Base-by-base conservation (phyloP, 345 rosid genomes). In the Euphorbia lathyris region DNA sequence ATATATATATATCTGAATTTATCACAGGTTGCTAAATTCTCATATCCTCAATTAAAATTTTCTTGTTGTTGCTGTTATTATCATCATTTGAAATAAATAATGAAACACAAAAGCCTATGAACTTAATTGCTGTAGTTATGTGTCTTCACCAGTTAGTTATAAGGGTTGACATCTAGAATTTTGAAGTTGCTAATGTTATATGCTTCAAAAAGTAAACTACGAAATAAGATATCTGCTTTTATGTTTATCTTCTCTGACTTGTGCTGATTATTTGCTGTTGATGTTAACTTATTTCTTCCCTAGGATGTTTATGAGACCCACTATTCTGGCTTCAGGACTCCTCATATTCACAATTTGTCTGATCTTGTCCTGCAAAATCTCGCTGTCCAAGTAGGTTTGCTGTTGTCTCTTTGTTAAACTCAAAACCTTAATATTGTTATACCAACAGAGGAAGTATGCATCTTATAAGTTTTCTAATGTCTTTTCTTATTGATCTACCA, bases 311-410 rank as follows among this genome's bases (percentile, higher is more conserved):
- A 85, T 79, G 94, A 83, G 70, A 77, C 88, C 70, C 97, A 92
- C 80, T 87, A 86, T 76, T 81, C 86, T 73, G 97, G 99, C 76
- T 88, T 92, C 84, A 84, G 84, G 83, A 87, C 88, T 32, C 95
- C 88, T 78, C 83, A 92, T 79, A 83, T 89, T 78, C 89, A 87
- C 79, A 87, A 90, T 81, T 82, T 95, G 60, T 90, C 93, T 74
- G 88, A 87, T 80, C 87, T 86, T 74, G 93, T 95, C 65, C 87
- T 68, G 76, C 72, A 82, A 73, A 78, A 84, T 81, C 90, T 95
- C 32, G 83, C 72, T 61, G 70, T 72, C 63, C 88, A 88, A 76
- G 97, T 91, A 81, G 77, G 82, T 29, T 58, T 13, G 7, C 51
- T 71, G 10, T 58, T 29, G 9, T 42, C 30, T 56, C 26, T 22